These are phyloP conservation scores for Suillus occidentalis DNA, from an alignment of 768 basidiomycete genomes.

Conservation along the genomic window DNA sequence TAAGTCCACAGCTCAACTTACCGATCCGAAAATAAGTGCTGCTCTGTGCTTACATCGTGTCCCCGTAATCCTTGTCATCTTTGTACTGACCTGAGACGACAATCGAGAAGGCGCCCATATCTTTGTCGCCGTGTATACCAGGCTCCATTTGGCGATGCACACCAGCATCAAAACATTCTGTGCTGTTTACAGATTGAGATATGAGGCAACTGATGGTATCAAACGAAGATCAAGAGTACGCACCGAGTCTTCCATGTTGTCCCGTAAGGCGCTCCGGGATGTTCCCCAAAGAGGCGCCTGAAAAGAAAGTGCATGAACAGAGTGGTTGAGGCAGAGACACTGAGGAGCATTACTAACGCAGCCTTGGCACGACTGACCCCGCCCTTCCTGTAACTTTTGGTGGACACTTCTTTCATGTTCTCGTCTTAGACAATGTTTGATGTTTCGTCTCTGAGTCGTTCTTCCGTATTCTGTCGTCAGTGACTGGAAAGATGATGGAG, in stretches of 20 bases:
- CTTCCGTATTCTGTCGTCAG: neutral
- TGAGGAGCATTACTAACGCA: slow-evolving; percentile 3
- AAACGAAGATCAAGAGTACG: neutral
- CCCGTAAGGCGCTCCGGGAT: slow-evolving; percentile 25
- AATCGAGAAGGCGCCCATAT: slow-evolving; percentile 18
- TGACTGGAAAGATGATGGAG: neutral
- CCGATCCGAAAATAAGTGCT: slow-evolving; percentile 15
- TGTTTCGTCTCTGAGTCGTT: neutral
- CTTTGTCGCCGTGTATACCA: slow-evolving; percentile 22
- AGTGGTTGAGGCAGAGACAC: neutral
- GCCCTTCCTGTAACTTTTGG: neutral
- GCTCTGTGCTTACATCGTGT: slow-evolving; percentile 24
- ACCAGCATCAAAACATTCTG: slow-evolving; percentile 12
- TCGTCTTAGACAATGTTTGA: neutral
- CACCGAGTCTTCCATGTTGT: slow-evolving; percentile 21
- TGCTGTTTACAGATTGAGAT: neutral
- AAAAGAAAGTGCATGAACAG: neutral
- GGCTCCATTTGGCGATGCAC: slow-evolving; percentile 15
- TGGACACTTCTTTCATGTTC: neutral
- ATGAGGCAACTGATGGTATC: slow-evolving; percentile 1
- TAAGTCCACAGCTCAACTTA: slow-evolving; percentile 11
- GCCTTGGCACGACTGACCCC: neutral
- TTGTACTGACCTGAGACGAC: slow-evolving; percentile 18
- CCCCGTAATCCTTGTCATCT: slow-evolving; percentile 26
- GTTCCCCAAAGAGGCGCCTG: slow-evolving; percentile 25